A percentile compares a stretch with the other conserved stretches of the same genome.
Evolutionary conservation across 345 rosid species (phyloP).

Genomic region (Salix caprea): DNA sequence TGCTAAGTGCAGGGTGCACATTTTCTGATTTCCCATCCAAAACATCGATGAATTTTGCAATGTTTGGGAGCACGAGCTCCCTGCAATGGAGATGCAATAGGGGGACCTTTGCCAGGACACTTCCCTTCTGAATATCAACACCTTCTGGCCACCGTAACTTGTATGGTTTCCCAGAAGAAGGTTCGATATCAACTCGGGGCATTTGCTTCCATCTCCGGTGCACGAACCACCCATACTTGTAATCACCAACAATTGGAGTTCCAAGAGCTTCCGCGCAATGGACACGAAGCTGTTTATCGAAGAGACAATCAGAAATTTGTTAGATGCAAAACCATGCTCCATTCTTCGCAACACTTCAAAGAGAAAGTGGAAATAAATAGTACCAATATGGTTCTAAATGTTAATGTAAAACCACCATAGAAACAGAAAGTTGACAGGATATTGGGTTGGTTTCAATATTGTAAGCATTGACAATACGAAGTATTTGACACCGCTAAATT

Average conservation of each 20-base stretch:
- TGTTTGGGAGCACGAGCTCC: constrained; percentile 82
- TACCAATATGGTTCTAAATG: no score
- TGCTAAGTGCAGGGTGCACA: constrained; percentile 15
- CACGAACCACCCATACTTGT: constrained; percentile 86
- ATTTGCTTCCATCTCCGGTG: constrained; percentile 85
- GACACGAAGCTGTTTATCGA: constrained; percentile 61
- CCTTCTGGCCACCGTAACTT: constrained; percentile 77
- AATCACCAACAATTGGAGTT: constrained; percentile 88
- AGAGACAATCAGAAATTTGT: neutral
- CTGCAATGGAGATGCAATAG: constrained; percentile 78
- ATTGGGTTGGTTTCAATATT: no score
- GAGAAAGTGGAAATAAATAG: no score
- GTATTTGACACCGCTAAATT: no score
- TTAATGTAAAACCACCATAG: no score
- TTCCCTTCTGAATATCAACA: constrained; percentile 86
- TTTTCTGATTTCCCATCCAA: constrained; percentile 30
- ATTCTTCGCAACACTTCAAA: no score
- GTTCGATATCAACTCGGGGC: constrained; percentile 66
- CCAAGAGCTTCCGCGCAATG: constrained; percentile 96
- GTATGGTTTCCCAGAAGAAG: constrained; percentile 61
- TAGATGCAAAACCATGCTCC: neutral
- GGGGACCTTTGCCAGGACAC: constrained; percentile 86
- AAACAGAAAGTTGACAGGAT: no score
- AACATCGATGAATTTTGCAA: constrained; percentile 53
- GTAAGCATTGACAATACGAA: no score